Evolutionary conservation across 2,329 filamentous ascomycete species (phyloP).

Genomic region (Talaromyces verruculosus): DNA sequence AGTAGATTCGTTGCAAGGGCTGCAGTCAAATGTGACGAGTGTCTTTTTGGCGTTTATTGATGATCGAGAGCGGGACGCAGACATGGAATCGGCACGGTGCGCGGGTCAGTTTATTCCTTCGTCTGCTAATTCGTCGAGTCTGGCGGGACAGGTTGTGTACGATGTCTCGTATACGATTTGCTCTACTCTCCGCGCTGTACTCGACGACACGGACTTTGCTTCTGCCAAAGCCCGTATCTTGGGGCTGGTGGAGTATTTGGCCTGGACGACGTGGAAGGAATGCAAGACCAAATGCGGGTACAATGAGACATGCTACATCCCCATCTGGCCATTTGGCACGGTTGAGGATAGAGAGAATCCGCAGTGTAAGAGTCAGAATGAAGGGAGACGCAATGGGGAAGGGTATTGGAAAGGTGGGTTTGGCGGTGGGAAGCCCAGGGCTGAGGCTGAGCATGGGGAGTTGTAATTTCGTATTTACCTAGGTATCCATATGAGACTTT

Average conservation of each 20-base stretch:
- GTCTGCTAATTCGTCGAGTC: not conserved
- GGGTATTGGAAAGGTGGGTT: constrained; percentile 14
- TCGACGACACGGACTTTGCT: constrained; percentile 25
- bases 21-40: constrained; percentile 33
- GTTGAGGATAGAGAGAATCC: constrained; percentile 56
- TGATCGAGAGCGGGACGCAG: constrained; percentile 31
- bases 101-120: constrained; percentile 37
- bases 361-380: constrained; percentile 40
- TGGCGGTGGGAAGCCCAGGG: not conserved
- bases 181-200: constrained; percentile 31
- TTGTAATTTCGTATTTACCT: not conserved
- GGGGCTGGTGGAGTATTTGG: constrained; percentile 51
- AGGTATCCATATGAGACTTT: not conserved
- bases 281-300: constrained; percentile 52
- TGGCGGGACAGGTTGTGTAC: constrained; percentile 33
- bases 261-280: constrained; percentile 62
- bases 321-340: constrained; percentile 63
- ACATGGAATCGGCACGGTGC: constrained; percentile 35
- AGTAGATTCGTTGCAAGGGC: constrained; percentile 25
- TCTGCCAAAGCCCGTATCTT: constrained; percentile 36
- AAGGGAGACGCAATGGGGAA: not conserved
- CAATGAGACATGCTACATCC: constrained; percentile 60
- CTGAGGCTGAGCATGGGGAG: constrained; percentile 3
- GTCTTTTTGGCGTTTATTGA: constrained; percentile 40
- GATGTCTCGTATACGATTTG: constrained; percentile 36